Evolutionary conservation across 1,284 basidiomycete genomes (phyloP), one percentile per base, ranked within the genome.

Genomic region (Trametes hirsuta): DNA sequence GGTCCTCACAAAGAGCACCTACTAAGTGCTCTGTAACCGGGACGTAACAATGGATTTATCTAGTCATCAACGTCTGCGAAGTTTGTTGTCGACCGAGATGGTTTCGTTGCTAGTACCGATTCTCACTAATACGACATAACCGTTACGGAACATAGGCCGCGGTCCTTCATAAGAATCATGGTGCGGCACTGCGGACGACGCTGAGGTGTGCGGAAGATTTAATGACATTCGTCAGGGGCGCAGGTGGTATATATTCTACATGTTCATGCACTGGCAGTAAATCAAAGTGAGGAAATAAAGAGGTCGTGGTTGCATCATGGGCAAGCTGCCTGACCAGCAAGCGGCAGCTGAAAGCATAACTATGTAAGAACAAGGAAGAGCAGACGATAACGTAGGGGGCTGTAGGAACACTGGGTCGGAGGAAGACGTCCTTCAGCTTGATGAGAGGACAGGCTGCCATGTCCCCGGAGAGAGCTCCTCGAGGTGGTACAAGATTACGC

Each of bases 401-500:
- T 36, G 47, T 40, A n/a, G 44, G 34, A 24, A 24, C 18, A 46
- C 24, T n/a, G 18, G 25, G 24, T 3, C 21, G 51, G 14, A 48
- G 14, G 18, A 35, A 15, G 15, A 25, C 18, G 11, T 12, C 53
- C 25, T 67, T 74, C 74, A 81, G 67, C 73, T 70, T 11, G 76
- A 75, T 35, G 75, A 79, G 62, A 83, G 70, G 8, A 76, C 74
- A 1, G 77, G 88, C 70, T 88, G 85, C 90, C 90, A 91, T 45
- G 83, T 80, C 55, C 89, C 90, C 62, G 83, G 79, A 1, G 81
- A 75, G 36, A 85, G 74, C 71, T 91, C 90, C 74, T 91, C 90
- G 55, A 91, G 77, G 66, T 88, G 84, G 68, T 89, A 86, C 40
- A 91, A 77, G 59, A 88, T 80, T 42, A 91, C 84, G 55, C 84